Evolutionary conservation across 2,329 filamentous ascomycete genomes (phyloP).

Genomic region (Fusarium palustre): DNA sequence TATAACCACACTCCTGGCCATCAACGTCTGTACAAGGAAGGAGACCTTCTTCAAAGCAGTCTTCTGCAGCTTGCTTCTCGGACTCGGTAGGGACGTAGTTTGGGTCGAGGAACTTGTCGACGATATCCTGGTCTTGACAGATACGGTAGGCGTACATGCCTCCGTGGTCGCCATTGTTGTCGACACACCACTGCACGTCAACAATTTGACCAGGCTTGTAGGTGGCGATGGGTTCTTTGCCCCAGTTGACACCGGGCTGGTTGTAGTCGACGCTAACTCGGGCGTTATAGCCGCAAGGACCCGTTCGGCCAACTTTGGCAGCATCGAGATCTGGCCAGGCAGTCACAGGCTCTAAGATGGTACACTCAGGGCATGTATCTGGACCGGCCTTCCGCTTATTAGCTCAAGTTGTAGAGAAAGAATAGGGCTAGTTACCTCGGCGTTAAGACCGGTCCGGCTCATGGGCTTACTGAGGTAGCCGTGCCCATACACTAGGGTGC

Average conservation of each 20-base stretch:
- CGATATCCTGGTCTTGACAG: conserved; percentile 63
- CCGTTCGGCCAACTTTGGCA: conserved; percentile 60
- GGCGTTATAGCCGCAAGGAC: conserved; percentile 66
- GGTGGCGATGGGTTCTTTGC: conserved; percentile 55
- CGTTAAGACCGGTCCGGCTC: conserved; percentile 37
- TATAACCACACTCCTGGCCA: conserved; percentile 62
- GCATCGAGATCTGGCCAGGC: conserved; percentile 62
- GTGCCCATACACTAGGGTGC: conserved; percentile 5
- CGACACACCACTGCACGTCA: conserved; percentile 67
- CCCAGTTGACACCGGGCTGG: conserved; percentile 59
- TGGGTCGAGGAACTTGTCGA: conserved; percentile 62
- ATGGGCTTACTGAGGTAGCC: conserved; percentile 37
- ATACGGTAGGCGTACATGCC: conserved; percentile 68
- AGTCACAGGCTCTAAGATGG: conserved; percentile 64
- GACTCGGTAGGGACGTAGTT: conserved; percentile 61
- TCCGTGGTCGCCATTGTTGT: conserved; percentile 67
- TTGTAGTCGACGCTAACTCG: conserved; percentile 67
- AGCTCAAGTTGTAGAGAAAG: not conserved
- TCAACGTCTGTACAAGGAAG: conserved; percentile 62
- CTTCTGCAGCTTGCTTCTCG: conserved; percentile 66
- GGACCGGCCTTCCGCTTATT: conserved; percentile 55
- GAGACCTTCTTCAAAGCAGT: conserved; percentile 62
- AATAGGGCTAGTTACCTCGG: not conserved
- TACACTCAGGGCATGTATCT: conserved; percentile 66
- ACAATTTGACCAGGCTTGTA: conserved; percentile 60